Percentiles rank a stretch among this genome's conserved stretches.
Evolutionary conservation across 2,329 filamentous ascomycete genomes (phyloP).

Genomic region (Hortaea sp.): DNA sequence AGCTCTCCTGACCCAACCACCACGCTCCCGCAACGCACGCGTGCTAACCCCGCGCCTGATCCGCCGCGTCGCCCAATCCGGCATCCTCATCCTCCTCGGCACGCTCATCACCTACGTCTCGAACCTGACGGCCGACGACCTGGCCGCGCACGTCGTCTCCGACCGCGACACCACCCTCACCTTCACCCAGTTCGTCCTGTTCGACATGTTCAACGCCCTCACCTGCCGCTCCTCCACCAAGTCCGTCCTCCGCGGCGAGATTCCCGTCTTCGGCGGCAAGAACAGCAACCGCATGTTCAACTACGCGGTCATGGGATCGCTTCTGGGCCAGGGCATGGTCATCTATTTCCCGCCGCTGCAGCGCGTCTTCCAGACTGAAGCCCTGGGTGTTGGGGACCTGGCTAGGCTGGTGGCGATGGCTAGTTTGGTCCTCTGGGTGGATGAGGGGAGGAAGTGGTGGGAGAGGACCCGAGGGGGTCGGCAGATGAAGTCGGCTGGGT

Average conservation of each 20-base stretch:
- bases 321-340: slow-evolving; percentile 79
- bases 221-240: slow-evolving; percentile 87
- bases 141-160: slow-evolving; percentile 50
- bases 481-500: slow-evolving; percentile 12
- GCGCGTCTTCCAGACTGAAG: slow-evolving; percentile 91
- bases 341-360: slow-evolving; percentile 94
- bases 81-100: slow-evolving; percentile 80
- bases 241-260: slow-evolving; percentile 75
- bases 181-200: slow-evolving; percentile 96
- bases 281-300: slow-evolving; percentile 92
- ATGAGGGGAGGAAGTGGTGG: slow-evolving; percentile 77
- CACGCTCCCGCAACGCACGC: slow-evolving; percentile 73
- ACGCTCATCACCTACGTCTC: slow-evolving; percentile 84
- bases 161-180: slow-evolving; percentile 98
- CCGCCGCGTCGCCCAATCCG: slow-evolving; percentile 75
- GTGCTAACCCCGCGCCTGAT: slow-evolving; percentile 82
- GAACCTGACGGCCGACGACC: slow-evolving; percentile 75
- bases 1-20: slow-evolving; percentile 84
- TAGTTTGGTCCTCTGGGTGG: slow-evolving; percentile 89
- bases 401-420: slow-evolving; percentile 62
- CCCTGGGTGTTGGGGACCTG: slow-evolving; percentile 64
- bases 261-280: slow-evolving; percentile 51
- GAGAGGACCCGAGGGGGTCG: slow-evolving; percentile 39
- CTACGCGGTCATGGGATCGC: slow-evolving; percentile 77
- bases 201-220: slow-evolving; percentile 99